Conservation (phyloP, 805 yeast genomes). For the Candida nonsorbophila region DNA sequence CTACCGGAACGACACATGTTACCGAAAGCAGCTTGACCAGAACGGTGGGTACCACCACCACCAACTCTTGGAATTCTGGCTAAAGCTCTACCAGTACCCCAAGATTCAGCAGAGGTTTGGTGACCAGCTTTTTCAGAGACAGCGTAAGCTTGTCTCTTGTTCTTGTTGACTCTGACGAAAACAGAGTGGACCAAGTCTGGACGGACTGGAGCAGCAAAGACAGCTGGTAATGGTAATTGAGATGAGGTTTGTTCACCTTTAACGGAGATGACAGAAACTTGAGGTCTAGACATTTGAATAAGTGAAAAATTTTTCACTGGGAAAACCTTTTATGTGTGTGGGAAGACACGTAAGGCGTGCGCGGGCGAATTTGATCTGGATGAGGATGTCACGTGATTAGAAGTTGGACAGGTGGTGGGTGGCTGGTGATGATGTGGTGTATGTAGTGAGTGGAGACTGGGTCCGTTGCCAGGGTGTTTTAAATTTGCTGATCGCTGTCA, state of each 20-base stretch:
- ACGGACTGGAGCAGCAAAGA: slow-evolving; percentile 99
- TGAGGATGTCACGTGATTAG: too few species aligned
- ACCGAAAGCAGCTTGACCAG: slow-evolving; percentile 99
- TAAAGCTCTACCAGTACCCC: slow-evolving; percentile 99
- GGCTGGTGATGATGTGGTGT: too few species aligned
- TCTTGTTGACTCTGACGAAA: slow-evolving; percentile 97
- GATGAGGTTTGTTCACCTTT: slow-evolving; percentile 82
- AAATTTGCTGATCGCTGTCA: too few species aligned
- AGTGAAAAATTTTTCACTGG: slow-evolving; percentile 12
- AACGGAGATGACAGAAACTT: slow-evolving; percentile 89
- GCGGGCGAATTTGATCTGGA: too few species aligned
- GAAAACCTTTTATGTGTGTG: too few species aligned
- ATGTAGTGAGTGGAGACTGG: too few species aligned
- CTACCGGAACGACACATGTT: slow-evolving; percentile 99
- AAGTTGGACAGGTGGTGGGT: too few species aligned
- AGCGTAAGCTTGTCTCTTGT: slow-evolving; percentile 99
- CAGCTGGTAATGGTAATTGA: slow-evolving; percentile 94
- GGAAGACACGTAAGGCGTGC: too few species aligned
- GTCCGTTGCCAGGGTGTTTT: too few species aligned
- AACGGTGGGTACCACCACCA: slow-evolving; percentile 99
- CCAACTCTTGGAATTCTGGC: slow-evolving; percentile 99
- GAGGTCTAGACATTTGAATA: slow-evolving; percentile 61
- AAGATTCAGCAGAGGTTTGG: slow-evolving; percentile 99
- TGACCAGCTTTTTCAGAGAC: slow-evolving; percentile 99
- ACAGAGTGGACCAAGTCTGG: slow-evolving; percentile 99